Percentiles rank a stretch among this genome's conserved stretches.
Conservation (phyloP, 305 asterid species). For the Fraxinus angustifolia region DNA sequence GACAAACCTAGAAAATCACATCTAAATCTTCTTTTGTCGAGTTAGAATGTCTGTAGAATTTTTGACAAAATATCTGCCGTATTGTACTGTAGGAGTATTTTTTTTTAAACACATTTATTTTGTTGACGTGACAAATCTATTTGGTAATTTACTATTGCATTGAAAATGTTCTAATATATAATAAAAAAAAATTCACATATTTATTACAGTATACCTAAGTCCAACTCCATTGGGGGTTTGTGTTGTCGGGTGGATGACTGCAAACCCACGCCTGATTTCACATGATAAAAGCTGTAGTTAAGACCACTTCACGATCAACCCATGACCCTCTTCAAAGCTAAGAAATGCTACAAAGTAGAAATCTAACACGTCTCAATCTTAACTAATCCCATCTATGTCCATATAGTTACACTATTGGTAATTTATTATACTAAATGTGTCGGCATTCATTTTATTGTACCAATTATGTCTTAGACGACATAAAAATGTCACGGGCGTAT, state of each 20-base stretch:
- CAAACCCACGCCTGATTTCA: conserved; percentile 26
- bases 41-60: not conserved
- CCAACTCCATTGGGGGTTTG: not conserved
- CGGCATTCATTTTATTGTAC: not conserved
- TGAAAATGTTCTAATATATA: not conserved
- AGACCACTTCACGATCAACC: conserved; percentile 37
- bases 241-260: conserved; percentile 3
- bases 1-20: not conserved
- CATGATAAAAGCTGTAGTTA: conserved; percentile 22
- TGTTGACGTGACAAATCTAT: not conserved
- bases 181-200: too few species aligned
- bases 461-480: not conserved
- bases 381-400: not conserved
- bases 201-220: not conserved
- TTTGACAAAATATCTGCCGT: not conserved
- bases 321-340: conserved; percentile 62
- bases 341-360: conserved; percentile 13
- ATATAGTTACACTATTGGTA: not conserved
- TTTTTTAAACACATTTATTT: too few species aligned
- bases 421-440: not conserved
- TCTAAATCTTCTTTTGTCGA: not conserved
- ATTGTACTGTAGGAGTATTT: not conserved
- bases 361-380: not conserved
- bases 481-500: too few species aligned
- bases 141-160: too few species aligned